Percentiles rank a stretch among this genome's conserved stretches.
These are phyloP conservation scores for Elsinoe batatas DNA, from an alignment of 2,329 filamentous ascomycete species.

Conservation along the genomic window DNA sequence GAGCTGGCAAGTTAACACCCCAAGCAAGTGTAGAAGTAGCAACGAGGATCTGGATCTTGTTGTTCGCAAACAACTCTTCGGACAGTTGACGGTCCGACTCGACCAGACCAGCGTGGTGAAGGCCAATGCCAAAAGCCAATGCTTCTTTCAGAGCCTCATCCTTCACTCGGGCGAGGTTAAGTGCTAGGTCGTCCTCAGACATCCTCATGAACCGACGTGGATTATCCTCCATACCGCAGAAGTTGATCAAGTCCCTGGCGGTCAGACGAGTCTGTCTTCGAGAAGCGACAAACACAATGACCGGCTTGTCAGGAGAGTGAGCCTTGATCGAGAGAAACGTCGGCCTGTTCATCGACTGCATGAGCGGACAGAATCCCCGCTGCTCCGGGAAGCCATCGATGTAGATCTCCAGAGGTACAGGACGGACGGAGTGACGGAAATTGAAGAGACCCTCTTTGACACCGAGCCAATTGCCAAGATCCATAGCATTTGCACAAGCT, in stretches of 20 bases:
- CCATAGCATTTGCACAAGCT: slow-evolving; percentile 88
- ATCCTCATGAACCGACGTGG: slow-evolving; percentile 86
- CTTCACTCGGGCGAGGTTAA: slow-evolving; percentile 82
- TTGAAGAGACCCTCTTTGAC: slow-evolving; percentile 95
- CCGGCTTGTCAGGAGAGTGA: slow-evolving; percentile 90
- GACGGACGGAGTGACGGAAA: slow-evolving; percentile 91
- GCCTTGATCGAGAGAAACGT: slow-evolving; percentile 95
- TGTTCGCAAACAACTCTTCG: slow-evolving; percentile 91
- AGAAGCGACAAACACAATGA: slow-evolving; percentile 96
- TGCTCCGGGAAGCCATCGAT: slow-evolving; percentile 97
- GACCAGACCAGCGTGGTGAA: slow-evolving; percentile 94
- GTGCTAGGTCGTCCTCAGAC: slow-evolving; percentile 84
- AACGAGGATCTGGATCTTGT: slow-evolving; percentile 94
- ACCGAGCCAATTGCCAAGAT: slow-evolving; percentile 91
- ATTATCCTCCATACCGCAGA: slow-evolving; percentile 97
- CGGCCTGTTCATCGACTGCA: slow-evolving; percentile 98
- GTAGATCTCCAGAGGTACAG: slow-evolving; percentile 89
- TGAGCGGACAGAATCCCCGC: slow-evolving; percentile 88
- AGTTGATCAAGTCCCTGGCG: slow-evolving; percentile 91
- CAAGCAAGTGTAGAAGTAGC: slow-evolving; percentile 94
- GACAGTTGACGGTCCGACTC: slow-evolving; percentile 86
- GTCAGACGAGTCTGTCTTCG: slow-evolving; percentile 89
- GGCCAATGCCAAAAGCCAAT: slow-evolving; percentile 91
- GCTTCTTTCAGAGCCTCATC: slow-evolving; percentile 88
- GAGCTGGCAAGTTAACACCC: slow-evolving; percentile 95